Conservation (phyloP, 192 early-diverging fungal species). For the Linnemannia exigua region DNA sequence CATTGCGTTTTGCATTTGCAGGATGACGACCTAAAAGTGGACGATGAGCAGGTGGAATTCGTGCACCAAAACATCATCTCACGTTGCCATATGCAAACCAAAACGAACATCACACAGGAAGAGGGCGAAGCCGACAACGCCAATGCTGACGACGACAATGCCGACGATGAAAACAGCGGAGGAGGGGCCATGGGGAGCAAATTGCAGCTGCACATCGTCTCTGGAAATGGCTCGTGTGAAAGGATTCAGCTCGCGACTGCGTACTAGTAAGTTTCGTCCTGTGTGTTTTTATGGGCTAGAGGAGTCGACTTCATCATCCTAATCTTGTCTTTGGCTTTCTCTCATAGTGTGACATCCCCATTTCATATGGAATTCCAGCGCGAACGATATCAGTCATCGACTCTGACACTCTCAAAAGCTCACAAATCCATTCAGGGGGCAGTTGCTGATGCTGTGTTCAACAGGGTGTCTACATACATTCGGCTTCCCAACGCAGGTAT, state of each 20-base stretch:
- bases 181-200: conserved; percentile 8
- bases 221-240: conserved; percentile 7
- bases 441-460: neutral
- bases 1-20: conserved; percentile 26
- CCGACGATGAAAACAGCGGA: conserved; percentile 25
- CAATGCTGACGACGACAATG: conserved; percentile 36
- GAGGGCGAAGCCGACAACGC: conserved; percentile 32
- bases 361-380: conserved; percentile 54
- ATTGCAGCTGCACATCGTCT: conserved; percentile 40
- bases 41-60: conserved; percentile 30
- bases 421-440: neutral
- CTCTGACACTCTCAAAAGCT: conserved; percentile 26
- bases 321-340: neutral
- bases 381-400: conserved; percentile 39
- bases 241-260: conserved; percentile 12
- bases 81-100: conserved; percentile 35
- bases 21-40: neutral
- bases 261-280: conserved; percentile 39
- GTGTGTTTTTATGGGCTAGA: neutral
- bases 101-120: conserved; percentile 31
- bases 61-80: conserved; percentile 32
- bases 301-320: neutral
- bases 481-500: conserved; percentile 37
- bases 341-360: conserved; percentile 35
- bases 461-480: conserved; percentile 6